phyloP scores from a whole-genome alignment of 2,329 filamentous ascomycete species.

The Paraphaeosphaeria minitans region DNA sequence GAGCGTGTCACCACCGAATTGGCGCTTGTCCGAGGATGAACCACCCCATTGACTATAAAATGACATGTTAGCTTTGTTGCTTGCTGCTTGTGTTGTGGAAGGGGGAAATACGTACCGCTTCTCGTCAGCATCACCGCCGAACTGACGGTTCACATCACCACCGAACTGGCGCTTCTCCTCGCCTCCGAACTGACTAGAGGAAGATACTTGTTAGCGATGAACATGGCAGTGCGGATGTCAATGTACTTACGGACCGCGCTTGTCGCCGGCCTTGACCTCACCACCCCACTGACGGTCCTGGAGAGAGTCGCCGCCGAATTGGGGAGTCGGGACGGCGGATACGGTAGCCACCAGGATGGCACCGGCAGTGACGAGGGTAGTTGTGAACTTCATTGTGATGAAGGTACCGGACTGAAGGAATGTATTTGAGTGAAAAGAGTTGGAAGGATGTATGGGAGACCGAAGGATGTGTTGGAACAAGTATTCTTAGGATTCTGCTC shows the following conservation, averaged over 20 bases:
- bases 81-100: too few relatives aligned
- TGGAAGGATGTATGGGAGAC: background rate
- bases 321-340: background rate
- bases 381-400: background rate
- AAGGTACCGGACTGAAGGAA: background rate
- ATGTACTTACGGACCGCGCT: background rate
- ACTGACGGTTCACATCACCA: background rate
- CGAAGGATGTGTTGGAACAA: background rate
- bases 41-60: background rate
- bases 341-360: background rate
- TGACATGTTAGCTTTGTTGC: too few relatives aligned
- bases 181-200: background rate
- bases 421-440: background rate
- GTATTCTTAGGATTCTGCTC: too few relatives aligned
- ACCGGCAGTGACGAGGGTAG: background rate
- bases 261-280: background rate
- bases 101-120: background rate
- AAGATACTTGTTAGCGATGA: background rate
- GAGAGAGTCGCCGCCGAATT: background rate
- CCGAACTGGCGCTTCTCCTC: background rate
- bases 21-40: background rate
- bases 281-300: background rate
- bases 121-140: background rate
- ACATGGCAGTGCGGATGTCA: background rate
- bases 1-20: background rate